These are phyloP conservation scores for Teratosphaeria nubilosa DNA, from an alignment of 2,329 filamentous ascomycete genomes.

Conservation along the genomic window DNA sequence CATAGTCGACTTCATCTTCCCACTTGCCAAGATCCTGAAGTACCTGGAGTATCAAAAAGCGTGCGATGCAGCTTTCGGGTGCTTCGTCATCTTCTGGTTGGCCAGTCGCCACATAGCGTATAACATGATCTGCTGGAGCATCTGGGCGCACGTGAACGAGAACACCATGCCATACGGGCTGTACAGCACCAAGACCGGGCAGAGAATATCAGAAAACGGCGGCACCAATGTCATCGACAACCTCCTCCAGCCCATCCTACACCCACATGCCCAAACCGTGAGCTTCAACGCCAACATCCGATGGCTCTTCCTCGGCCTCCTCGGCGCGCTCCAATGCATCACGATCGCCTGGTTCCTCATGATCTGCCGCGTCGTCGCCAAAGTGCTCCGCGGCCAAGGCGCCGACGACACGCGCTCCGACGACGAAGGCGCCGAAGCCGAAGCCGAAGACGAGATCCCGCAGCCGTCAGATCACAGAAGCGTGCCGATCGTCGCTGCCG, in stretches of 20 bases:
- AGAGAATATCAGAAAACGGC: slow-evolving; percentile 43
- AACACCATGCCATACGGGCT: slow-evolving; percentile 56
- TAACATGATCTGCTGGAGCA: slow-evolving; percentile 69
- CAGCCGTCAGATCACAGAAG: slow-evolving; percentile 10
- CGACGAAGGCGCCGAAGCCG: slow-evolving; percentile 62
- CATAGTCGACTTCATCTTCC: slow-evolving; percentile 76
- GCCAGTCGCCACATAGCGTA: slow-evolving; percentile 73
- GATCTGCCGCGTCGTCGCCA: slow-evolving; percentile 73
- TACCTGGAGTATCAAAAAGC: slow-evolving; percentile 66
- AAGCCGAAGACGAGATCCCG: slow-evolving; percentile 17
- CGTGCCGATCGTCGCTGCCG: neutral
- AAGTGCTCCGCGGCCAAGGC: slow-evolving; percentile 63
- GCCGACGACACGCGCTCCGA: slow-evolving; percentile 86
- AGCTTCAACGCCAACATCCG: slow-evolving; percentile 71
- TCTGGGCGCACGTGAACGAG: slow-evolving; percentile 55
- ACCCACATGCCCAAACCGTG: slow-evolving; percentile 56
- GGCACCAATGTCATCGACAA: slow-evolving; percentile 42
- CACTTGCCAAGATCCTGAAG: slow-evolving; percentile 80
- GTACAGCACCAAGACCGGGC: slow-evolving; percentile 49
- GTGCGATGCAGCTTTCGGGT: slow-evolving; percentile 74
- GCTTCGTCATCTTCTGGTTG: slow-evolving; percentile 83
- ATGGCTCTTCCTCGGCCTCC: slow-evolving; percentile 64
- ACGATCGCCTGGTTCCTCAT: slow-evolving; percentile 82
- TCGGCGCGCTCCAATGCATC: slow-evolving; percentile 69
- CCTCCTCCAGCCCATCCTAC: slow-evolving; percentile 62